A percentile compares a stretch with the other conserved stretches of the same genome.
Conservation (phyloP, 345 rosid genomes). For the Gynandropsis gynandra region DNA sequence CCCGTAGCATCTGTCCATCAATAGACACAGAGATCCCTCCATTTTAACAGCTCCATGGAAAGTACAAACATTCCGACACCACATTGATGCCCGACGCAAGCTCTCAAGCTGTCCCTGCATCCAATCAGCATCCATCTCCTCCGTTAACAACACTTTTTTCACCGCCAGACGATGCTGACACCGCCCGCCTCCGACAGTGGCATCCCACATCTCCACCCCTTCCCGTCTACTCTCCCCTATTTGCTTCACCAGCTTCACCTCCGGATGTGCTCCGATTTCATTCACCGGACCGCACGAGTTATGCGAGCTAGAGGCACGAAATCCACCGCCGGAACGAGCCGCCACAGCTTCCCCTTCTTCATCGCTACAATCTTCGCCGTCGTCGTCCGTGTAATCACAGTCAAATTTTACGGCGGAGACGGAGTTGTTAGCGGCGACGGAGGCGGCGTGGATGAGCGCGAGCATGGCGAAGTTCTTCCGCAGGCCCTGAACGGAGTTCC, state of each 20-base stretch:
- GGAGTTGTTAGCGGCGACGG: conserved; percentile 25
- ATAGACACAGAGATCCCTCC: conserved; percentile 56
- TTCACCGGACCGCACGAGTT: conserved; percentile 65
- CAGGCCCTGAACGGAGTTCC: conserved; percentile 82
- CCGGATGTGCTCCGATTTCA: conserved; percentile 67
- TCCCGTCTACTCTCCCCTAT: conserved; percentile 49
- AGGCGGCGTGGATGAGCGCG: conserved; percentile 51
- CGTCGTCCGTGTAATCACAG: conserved; percentile 64
- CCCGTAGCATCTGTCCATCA: conserved; percentile 77
- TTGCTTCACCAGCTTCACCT: conserved; percentile 49
- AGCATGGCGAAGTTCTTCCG: conserved; percentile 83
- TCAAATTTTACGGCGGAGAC: conserved; percentile 39
- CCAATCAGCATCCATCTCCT: conserved; percentile 76
- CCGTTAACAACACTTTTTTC: conserved; percentile 58
- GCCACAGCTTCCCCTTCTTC: conserved; percentile 30
- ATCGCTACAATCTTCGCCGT: conserved; percentile 18
- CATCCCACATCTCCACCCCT: conserved; percentile 74
- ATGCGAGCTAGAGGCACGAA: conserved; percentile 51
- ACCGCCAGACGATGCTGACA: conserved; percentile 66
- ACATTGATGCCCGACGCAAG: conserved; percentile 65
- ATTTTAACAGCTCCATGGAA: conserved; percentile 77
- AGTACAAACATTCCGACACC: conserved; percentile 93
- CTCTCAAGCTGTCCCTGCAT: conserved; percentile 71
- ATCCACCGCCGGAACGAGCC: conserved; percentile 39
- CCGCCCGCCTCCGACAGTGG: conserved; percentile 42